Conservation (phyloP, 768 basidiomycete genomes). For the Naganishia vaughanmartiniae region DNA sequence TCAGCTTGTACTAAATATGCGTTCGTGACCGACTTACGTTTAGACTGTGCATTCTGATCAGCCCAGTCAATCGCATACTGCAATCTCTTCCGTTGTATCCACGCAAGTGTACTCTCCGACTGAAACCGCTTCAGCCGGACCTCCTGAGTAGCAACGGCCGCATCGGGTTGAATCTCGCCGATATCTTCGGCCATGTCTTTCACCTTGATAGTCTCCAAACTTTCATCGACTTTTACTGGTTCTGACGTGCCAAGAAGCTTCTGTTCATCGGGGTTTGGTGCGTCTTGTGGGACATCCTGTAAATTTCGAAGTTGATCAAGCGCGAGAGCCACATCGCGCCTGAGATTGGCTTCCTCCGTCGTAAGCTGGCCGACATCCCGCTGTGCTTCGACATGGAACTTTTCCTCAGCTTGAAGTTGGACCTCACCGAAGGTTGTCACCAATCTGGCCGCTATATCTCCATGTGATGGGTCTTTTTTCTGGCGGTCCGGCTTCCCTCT, state of each 20-base stretch:
- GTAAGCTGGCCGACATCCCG: not conserved
- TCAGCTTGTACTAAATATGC: not conserved
- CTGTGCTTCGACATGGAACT: not conserved
- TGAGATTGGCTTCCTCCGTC: not conserved
- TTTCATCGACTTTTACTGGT: not conserved
- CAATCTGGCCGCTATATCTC: not conserved
- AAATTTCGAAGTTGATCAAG: not conserved
- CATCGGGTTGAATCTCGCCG: not conserved
- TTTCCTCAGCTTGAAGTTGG: not conserved
- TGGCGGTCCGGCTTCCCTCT: not conserved
- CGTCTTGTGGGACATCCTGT: not conserved
- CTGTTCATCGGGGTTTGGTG: not conserved
- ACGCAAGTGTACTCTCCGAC: not conserved
- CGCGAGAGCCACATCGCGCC: constrained; percentile 5
- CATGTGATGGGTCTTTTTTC: not conserved
- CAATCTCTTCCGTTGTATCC: not conserved
- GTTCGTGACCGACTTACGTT: not conserved
- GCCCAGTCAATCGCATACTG: constrained; percentile 1
- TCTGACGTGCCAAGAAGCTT: not conserved
- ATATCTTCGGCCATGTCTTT: not conserved
- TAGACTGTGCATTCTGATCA: not conserved
- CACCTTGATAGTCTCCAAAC: not conserved
- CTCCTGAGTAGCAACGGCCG: not conserved
- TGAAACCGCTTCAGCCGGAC: not conserved
- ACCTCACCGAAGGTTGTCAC: not conserved